Conservation (phyloP, 2,329 filamentous ascomycete genomes). For the Coleophoma eucalyptorum region DNA sequence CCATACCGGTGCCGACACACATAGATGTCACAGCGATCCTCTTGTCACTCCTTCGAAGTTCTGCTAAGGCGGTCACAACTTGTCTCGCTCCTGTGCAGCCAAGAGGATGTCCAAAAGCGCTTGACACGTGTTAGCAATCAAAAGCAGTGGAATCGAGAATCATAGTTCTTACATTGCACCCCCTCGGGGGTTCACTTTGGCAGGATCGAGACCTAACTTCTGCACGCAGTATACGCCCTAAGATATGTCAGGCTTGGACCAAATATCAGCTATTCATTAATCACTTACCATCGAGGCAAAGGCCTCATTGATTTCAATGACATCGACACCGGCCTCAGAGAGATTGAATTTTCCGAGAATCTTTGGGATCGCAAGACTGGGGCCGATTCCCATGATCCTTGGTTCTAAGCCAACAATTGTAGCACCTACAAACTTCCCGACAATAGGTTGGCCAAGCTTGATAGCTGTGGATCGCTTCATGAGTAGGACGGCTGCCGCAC, state of each 20-base stretch:
- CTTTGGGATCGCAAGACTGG: constrained; percentile 90
- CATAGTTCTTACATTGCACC: constrained; percentile 61
- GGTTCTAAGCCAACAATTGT: constrained; percentile 84
- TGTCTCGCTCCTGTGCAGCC: constrained; percentile 91
- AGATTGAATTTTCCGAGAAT: constrained; percentile 82
- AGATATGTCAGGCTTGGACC: too few species aligned
- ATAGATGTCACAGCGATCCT: constrained; percentile 89
- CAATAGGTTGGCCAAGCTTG: constrained; percentile 76
- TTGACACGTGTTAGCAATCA: constrained; percentile 61
- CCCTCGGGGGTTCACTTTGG: constrained; percentile 95
- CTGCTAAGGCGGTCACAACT: constrained; percentile 85
- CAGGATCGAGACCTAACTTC: constrained; percentile 73
- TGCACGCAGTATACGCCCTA: constrained; percentile 82
- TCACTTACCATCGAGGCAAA: constrained; percentile 92
- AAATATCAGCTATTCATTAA: too few species aligned
- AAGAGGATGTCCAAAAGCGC: constrained; percentile 86
- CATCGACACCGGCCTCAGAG: constrained; percentile 81
- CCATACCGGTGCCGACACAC: constrained; percentile 93
- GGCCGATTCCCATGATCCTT: constrained; percentile 90
- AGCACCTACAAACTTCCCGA: constrained; percentile 86
- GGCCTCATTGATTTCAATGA: constrained; percentile 98
- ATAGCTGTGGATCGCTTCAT: constrained; percentile 91
- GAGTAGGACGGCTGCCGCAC: constrained; percentile 88
- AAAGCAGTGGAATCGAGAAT: background rate
- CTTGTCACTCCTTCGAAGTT: constrained; percentile 78